Evolutionary conservation across 1,139 yeast genomes (phyloP).

Genomic region (Geotrichum reessii): DNA sequence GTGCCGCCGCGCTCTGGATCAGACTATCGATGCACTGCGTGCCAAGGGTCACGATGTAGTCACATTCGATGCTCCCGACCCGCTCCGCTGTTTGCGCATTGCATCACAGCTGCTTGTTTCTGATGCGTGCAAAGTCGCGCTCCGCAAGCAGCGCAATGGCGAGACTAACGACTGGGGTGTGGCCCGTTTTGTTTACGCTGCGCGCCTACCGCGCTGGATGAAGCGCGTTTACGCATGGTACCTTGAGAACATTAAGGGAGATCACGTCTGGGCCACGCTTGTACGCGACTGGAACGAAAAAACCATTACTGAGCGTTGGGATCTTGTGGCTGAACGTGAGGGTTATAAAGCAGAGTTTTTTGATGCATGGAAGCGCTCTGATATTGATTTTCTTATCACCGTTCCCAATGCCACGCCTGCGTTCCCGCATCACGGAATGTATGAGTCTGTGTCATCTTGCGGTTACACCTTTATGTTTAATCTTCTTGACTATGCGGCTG

Average conservation of each 20-base stretch:
- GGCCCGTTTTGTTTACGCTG: slow-evolving; percentile 31
- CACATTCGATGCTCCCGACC: slow-evolving; percentile 50
- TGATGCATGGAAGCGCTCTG: slow-evolving; percentile 36
- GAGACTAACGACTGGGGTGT: slow-evolving; percentile 40
- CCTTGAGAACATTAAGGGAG: slow-evolving; percentile 34
- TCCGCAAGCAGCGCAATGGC: slow-evolving; percentile 33
- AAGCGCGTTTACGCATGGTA: slow-evolving; percentile 38
- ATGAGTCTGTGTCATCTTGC: slow-evolving; percentile 37
- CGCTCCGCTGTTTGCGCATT: slow-evolving; percentile 38
- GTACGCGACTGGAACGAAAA: slow-evolving; percentile 39
- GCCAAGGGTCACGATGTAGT: slow-evolving; percentile 57
- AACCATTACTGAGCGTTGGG: slow-evolving; percentile 39
- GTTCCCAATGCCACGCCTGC: slow-evolving; percentile 42
- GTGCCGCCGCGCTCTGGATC: slow-evolving; percentile 48
- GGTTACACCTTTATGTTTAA: slow-evolving; percentile 59
- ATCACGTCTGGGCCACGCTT: slow-evolving; percentile 39
- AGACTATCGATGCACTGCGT: slow-evolving; percentile 43
- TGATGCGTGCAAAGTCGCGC: slow-evolving; percentile 35
- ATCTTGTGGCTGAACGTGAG: slow-evolving; percentile 38
- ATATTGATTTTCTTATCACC: slow-evolving; percentile 38
- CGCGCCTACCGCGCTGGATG: slow-evolving; percentile 36
- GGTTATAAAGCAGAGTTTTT: slow-evolving; percentile 36
- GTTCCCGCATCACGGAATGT: slow-evolving; percentile 37
- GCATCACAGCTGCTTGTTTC: slow-evolving; percentile 38
- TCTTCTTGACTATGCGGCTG: slow-evolving; percentile 52